These are phyloP conservation scores for Scedosporium apiospermum DNA, from an alignment of 2,329 filamentous ascomycete species.

Conservation along the genomic window DNA sequence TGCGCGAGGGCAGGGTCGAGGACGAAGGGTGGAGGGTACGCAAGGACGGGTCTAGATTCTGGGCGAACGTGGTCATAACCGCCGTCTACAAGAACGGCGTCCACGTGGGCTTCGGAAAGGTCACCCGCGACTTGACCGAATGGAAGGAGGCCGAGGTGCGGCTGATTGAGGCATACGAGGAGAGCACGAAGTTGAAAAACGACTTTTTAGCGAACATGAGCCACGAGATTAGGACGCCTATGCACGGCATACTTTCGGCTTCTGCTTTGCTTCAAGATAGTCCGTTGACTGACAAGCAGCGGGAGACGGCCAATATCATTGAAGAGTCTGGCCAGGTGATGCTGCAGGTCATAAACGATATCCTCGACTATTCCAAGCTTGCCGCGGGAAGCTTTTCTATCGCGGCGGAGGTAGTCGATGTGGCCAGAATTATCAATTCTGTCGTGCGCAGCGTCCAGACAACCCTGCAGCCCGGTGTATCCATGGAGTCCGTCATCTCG, in stretches of 20 bases:
- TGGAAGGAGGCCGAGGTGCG: constrained; percentile 43
- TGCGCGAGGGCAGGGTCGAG: constrained; percentile 45
- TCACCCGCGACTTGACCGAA: constrained; percentile 48
- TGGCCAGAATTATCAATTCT: constrained; percentile 33
- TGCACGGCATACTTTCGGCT: constrained; percentile 54
- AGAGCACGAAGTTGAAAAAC: constrained; percentile 52
- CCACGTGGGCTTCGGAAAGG: constrained; percentile 49
- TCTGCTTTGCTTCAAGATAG: constrained; percentile 47
- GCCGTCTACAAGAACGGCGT: constrained; percentile 40
- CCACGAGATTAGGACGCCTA: constrained; percentile 55
- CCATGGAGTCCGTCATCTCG: constrained; percentile 32
- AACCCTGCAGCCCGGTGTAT: constrained; percentile 33
- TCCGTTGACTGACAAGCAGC: constrained; percentile 39
- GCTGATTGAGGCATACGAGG: constrained; percentile 47
- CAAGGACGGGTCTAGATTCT: constrained; percentile 48
- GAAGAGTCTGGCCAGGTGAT: constrained; percentile 49
- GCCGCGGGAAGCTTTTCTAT: constrained; percentile 34
- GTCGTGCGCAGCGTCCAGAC: constrained; percentile 41
- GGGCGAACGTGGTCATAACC: constrained; percentile 52
- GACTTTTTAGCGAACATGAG: constrained; percentile 56
- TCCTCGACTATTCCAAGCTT: constrained; percentile 52
- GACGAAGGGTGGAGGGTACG: constrained; percentile 52
- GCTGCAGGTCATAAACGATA: constrained; percentile 54
- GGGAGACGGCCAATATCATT: constrained; percentile 46
- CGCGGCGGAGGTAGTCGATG: constrained; percentile 39